phyloP scores from a whole-genome alignment of 2,329 filamentous ascomycete species.

The Microcera coccophila region DNA sequence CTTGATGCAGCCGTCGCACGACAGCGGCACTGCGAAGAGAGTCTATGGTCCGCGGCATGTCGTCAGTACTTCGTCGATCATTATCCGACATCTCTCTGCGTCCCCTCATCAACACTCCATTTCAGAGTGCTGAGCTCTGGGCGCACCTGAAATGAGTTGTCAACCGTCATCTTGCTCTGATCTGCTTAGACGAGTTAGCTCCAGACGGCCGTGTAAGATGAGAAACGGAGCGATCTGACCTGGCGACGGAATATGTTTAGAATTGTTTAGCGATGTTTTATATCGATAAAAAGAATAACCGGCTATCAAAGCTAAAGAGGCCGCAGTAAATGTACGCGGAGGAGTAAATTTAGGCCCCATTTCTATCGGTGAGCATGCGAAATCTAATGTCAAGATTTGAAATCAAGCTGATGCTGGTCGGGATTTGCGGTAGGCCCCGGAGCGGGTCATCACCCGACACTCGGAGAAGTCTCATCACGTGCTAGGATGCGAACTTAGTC shows the following conservation, averaged over 20 bases:
- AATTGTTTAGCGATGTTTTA: slow-evolving; percentile 17
- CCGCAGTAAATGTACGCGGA: slow-evolving; percentile 25
- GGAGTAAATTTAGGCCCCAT: slow-evolving; percentile 29
- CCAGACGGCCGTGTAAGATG: slow-evolving; percentile 25
- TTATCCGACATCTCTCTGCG: slow-evolving; percentile 16
- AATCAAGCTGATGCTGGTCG: slow-evolving; percentile 27
- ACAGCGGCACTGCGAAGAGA: slow-evolving; percentile 90
- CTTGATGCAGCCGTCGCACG: slow-evolving; percentile 84
- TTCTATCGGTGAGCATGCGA: slow-evolving; percentile 13
- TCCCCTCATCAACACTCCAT: slow-evolving; percentile 23
- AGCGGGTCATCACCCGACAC: slow-evolving; percentile 21
- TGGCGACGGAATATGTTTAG: slow-evolving; percentile 19
- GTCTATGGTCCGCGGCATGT: slow-evolving; percentile 56
- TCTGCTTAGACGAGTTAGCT: slow-evolving; percentile 20
- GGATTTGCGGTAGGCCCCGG: slow-evolving; percentile 14
- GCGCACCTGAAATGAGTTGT: slow-evolving; percentile 46
- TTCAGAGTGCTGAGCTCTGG: slow-evolving; percentile 19
- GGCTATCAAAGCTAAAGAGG: slow-evolving; percentile 27
- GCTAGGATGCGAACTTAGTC: slow-evolving; percentile 21
- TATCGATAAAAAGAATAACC: slow-evolving; percentile 30
- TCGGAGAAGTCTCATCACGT: slow-evolving; percentile 19
- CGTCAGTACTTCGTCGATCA: slow-evolving; percentile 31
- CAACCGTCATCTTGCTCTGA: slow-evolving; percentile 39
- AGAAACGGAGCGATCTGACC: slow-evolving; percentile 19
- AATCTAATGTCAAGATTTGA: slow-evolving; percentile 32